Base-by-base conservation (phyloP, 495 filamentous ascomycete species). In the Penicillium canescens region DNA sequence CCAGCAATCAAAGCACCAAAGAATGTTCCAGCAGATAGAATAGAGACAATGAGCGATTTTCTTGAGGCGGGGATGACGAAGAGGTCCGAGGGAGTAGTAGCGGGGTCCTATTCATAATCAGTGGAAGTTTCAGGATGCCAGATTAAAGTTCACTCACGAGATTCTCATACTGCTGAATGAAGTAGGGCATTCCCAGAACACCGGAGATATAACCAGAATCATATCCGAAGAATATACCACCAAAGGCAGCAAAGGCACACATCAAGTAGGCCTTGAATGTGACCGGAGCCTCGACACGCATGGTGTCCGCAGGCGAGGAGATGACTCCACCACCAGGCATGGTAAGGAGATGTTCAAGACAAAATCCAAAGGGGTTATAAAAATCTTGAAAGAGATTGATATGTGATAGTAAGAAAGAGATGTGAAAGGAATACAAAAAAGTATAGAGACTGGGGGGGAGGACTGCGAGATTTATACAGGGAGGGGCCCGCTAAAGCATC, bases 21-120 rank as follows among this genome's bases (percentile, higher is more conserved):
- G 79, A 91, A 90, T 52, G 87, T 90, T 61, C 87, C 87, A 59
- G 78, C 80, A 24, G 87, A 90, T 18, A 90, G 79, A 59, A 91
- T 88, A 24, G 86, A 88, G 56, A 84, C 84, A 60, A 88, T 88
- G 28, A 90, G 77, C 6, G 83, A 85, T 57, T 82, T 80, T 38
- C 72, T 68, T 42, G 65, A 76, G 10, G 78, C 70, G 4, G 75
- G 69, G 21, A 85, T 58, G 18, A 75, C 72, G 56, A 80, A 82
- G 0, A 47, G 46, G 0, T 61, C 59, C 10, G 56, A 38, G 34
- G 58, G 50, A 20, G 64, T 69, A 13, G 60, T 67, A 6, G 46
- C 47, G 26, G 60, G 53, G 18, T 70, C 57, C 55, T 74, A 50
- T 31, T 18, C 21, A 39, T 8, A 20, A 6, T 18, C 28, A 26